Conservation (phyloP, 768 basidiomycete genomes). For the Lactarius indigo region DNA sequence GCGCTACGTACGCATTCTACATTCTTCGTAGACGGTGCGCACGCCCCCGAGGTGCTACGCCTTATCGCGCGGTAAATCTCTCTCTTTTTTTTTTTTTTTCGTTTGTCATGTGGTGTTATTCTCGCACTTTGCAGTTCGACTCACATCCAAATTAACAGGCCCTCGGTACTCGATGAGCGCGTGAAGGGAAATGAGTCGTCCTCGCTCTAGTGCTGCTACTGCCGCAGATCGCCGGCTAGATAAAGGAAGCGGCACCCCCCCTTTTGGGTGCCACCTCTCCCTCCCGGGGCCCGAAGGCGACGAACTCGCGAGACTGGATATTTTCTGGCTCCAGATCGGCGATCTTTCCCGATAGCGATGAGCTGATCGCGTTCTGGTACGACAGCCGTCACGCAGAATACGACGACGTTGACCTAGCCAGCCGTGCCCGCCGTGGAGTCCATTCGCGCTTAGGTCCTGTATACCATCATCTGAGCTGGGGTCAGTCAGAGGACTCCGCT, state of each 20-base stretch:
- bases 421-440: conserved; percentile 12
- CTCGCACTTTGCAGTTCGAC: background rate
- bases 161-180: conserved; percentile 20
- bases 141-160: conserved; percentile 12
- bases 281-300: conserved; percentile 15
- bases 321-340: conserved; percentile 22
- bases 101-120: background rate
- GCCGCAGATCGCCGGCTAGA: background rate
- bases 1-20: conserved; percentile 8
- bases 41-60: conserved; percentile 20
- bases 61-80: conserved; percentile 17
- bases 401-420: conserved; percentile 15
- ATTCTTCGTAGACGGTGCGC: conserved; percentile 21
- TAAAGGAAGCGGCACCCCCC: background rate
- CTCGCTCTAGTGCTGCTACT: conserved; percentile 10
- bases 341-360: conserved; percentile 21
- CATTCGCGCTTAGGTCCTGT: background rate
- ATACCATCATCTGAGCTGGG: too few species aligned
- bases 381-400: conserved; percentile 22
- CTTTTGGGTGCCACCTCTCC: conserved; percentile 22
- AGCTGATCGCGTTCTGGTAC: conserved; percentile 26
- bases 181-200: conserved; percentile 13
- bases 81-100: too few species aligned
- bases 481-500: background rate
- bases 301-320: conserved; percentile 21